Percentiles rank a stretch among this genome's conserved stretches.
Evolutionary conservation across 2,329 filamentous ascomycete genomes (phyloP).

Genomic region (Aspergillus sp.): DNA sequence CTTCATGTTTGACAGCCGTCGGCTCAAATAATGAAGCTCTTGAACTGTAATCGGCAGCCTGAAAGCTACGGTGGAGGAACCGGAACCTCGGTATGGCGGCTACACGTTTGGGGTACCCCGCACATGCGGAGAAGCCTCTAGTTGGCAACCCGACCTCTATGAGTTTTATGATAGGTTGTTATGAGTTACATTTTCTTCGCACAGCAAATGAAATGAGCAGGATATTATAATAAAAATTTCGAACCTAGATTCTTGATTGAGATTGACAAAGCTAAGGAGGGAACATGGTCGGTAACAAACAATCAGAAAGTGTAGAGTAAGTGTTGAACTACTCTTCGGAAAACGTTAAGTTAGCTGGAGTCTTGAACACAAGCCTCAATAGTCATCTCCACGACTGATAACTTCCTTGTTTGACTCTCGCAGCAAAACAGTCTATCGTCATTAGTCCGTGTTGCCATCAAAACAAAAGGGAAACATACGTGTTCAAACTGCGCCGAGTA

Average conservation of each 20-base stretch:
- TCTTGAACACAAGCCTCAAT: conserved; percentile 30
- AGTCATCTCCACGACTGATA: conserved; percentile 55
- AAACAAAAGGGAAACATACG: conserved; percentile 27
- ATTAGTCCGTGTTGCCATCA: background rate
- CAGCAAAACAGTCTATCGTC: conserved; percentile 49
- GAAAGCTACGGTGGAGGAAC: background rate
- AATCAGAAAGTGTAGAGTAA: background rate
- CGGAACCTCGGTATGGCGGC: conserved; percentile 11
- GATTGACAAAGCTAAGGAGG: background rate
- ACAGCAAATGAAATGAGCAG: background rate
- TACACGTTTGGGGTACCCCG: conserved; percentile 6
- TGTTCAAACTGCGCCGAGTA: conserved; percentile 67
- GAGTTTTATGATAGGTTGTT: background rate
- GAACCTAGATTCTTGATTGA: background rate
- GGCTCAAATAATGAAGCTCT: background rate
- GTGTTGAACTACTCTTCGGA: conserved; percentile 2
- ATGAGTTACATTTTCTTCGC: background rate
- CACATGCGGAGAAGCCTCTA: background rate
- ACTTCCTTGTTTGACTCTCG: conserved; percentile 51
- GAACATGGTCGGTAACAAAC: background rate
- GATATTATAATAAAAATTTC: background rate
- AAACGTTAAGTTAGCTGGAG: background rate
- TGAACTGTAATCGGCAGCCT: background rate
- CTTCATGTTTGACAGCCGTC: background rate
- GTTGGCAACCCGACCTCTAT: too few species aligned